Base-by-base conservation (phyloP, 148 eudicot species). In the Vaccinium myrtillus region DNA sequence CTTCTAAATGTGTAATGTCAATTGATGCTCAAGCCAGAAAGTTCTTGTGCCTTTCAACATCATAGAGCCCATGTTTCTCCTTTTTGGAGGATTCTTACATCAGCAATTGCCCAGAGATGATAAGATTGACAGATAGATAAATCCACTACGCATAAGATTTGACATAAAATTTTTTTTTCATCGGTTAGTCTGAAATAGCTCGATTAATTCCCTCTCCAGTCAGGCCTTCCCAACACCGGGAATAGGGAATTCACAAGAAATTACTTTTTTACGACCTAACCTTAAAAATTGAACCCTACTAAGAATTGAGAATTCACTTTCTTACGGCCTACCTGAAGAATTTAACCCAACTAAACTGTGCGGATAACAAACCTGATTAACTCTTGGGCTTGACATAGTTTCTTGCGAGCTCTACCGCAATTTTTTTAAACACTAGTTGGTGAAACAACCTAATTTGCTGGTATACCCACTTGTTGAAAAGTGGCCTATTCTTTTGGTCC, bases 11-110 rank as follows among this genome's bases (percentile, higher is more conserved):
- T 61, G 81, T 81, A 86, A 86, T 83, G 81, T 85, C 86, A 85
- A 71, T 51, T 83, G 87, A 90, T 87, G 88, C 86, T 88, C 65
- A 80, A 82, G 23, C 84, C 89, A 87, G 83, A 88, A 79, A 55
- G 75, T 82, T 85, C 78, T 32, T 30, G 32, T 30, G 36, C 36
- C 36, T 81, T 55, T 87, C 83, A 80, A 88, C 80, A 69, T 87
- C 83, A 65, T 65, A 84, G 87, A 81, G 79, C 77, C 88, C 83
- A 78, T 85, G 14, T 30, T 50, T 39, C 23, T n/a, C 27, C 27
- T 55, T 69, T 67, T 49, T 23, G 16, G 23, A 32, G 46, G 23
- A 84, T 85, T 79, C 80, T 39, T 78, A 55, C 81, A 86, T 86
- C 75, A 74, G 65, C 48, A n/a, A 55, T 65, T 27, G 15, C 85